Conservation (phyloP, 306 rosid genomes). For the Hippophae rhamnoides region DNA sequence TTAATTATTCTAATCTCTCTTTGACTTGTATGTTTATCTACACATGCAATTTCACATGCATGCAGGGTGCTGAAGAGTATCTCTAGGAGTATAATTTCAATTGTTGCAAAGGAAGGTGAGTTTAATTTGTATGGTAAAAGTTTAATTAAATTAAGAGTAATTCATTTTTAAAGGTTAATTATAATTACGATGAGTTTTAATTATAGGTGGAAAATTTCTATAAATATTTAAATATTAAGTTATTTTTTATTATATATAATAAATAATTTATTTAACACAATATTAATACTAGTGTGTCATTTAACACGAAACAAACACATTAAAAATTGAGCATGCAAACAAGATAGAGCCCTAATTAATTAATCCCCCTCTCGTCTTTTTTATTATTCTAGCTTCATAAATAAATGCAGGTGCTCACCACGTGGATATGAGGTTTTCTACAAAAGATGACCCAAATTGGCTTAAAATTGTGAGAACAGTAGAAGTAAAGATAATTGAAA, state of each 20-base stretch:
- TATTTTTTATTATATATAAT: no score
- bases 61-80: conserved; percentile 67
- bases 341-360: no score
- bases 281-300: no score
- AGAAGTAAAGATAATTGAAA: conserved; percentile 42
- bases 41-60: background rate
- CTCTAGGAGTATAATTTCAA: conserved; percentile 48
- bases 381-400: no score
- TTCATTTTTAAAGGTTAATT: background rate
- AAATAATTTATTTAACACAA: no score
- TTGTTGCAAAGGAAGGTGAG: conserved; percentile 69
- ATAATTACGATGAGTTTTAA: no score
- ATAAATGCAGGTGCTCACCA: conserved; percentile 71
- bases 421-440: conserved; percentile 67
- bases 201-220: no score
- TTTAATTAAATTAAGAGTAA: background rate
- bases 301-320: no score
- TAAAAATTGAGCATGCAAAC: no score
- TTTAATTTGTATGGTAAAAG: background rate
- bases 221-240: background rate
- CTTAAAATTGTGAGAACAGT: conserved; percentile 53
- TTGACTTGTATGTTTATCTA: no score
- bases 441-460: conserved; percentile 66
- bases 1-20: background rate
- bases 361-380: no score